A percentile compares a stretch with the other conserved stretches of the same genome.
These are phyloP conservation scores for Usnea hakonensis DNA, from an alignment of 495 filamentous ascomycete genomes.

Conservation along the genomic window DNA sequence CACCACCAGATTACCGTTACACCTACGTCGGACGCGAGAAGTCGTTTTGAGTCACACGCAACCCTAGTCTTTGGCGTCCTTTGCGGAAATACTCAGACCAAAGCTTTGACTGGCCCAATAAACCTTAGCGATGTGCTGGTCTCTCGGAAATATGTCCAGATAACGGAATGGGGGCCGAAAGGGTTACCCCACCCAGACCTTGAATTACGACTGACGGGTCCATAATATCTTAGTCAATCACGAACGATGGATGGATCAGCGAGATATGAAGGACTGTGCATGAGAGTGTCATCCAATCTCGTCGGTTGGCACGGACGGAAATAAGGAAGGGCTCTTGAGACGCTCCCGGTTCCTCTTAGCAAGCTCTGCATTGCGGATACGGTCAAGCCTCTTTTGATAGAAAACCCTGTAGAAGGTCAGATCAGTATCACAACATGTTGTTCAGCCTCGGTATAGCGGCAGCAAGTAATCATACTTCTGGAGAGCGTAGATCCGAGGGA, in stretches of 20 bases:
- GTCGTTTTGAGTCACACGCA: neutral
- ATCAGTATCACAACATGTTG: slow-evolving; percentile 2
- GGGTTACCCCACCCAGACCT: neutral
- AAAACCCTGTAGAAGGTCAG: slow-evolving; percentile 56
- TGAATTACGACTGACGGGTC: neutral
- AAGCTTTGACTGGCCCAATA: neutral
- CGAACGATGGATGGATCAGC: neutral
- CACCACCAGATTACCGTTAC: neutral
- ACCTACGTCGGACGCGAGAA: neutral
- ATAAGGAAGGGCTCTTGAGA: slow-evolving; percentile 66
- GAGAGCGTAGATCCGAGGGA: slow-evolving; percentile 73
- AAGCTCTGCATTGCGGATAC: slow-evolving; percentile 68
- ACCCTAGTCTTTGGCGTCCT: neutral
- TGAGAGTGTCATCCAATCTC: slow-evolving; percentile 32
- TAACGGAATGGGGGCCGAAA: neutral
- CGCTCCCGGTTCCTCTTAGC: slow-evolving; percentile 77
- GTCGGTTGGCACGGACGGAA: slow-evolving; percentile 74
- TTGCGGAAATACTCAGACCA: neutral
- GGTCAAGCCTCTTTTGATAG: slow-evolving; percentile 75
- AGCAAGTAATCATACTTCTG: slow-evolving; percentile 54
- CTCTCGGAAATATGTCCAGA: neutral
- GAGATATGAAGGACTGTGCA: neutral
- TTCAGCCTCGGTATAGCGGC: neutral
- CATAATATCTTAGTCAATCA: neutral
- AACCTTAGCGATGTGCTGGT: neutral